Evolutionary conservation across 2,329 filamentous ascomycete species (phyloP), one percentile per base, ranked within the genome.

Genomic region (Talaromyces sp.): DNA sequence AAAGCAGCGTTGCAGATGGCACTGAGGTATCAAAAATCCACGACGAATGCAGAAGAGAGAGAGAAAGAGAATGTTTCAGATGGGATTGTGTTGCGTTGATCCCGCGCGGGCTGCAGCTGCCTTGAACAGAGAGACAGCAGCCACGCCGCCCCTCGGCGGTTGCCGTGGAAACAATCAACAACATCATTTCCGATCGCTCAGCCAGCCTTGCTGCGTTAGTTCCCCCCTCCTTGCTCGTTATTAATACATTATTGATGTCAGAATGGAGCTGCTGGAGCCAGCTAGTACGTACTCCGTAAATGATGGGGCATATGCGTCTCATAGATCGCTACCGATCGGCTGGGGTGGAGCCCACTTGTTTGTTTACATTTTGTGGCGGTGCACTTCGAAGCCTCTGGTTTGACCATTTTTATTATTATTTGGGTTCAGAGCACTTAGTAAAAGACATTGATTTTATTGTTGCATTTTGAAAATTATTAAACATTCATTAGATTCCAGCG

Each of bases 111-210:
- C 41, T 43, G 54, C 35, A 46, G 54, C 26, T 26, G 54, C 54
- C 6, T 48, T 57, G 58, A 43, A 54, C 24, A n/a, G 43, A 46
- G 46, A 7, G 27, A 29, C 4, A 29, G 27, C 27, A 29, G 27
- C 31, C 4, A 35, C 55, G 35, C 35, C 55, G 35, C 35, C 50
- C 26, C 50, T 53, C 29, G 11, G 17, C 50, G n/a, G 59, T 61
- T 61, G 56, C 59, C 55, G n/a, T 9, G 56, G 59, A 58, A 61
- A 61, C 59, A 57, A 58, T 61, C 55, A 43, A 32, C 8, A 26
- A 17, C 27, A 29, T 31, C 24, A 6, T n/a, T 21, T 56, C 54
- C n/a, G 46, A 29, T 29, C 43, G 19, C 48, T 57, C 56, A 58
- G 55, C 56, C 56, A 61, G 59, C 59, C 57, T 52, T 59, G 57